A percentile compares a stretch with the other conserved stretches of the same genome.
Evolutionary conservation across 1,284 basidiomycete genomes (phyloP).

Genomic region (Fomes fomentarius): DNA sequence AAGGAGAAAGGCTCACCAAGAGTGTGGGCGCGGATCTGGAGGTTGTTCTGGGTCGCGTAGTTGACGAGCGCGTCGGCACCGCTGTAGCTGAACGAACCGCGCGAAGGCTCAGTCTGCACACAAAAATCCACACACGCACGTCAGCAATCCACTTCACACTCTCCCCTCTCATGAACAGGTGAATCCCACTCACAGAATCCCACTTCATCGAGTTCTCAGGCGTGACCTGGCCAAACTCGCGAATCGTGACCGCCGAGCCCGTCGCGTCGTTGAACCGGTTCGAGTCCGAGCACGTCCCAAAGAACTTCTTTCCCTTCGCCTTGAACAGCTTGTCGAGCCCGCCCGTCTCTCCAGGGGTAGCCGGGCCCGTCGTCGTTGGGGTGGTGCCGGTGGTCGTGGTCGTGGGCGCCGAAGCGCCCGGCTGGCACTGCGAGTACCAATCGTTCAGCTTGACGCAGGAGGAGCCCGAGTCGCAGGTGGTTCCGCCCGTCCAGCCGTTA

Average conservation of each 20-base stretch:
- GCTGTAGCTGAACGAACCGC: constrained; percentile 42
- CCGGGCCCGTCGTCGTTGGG: neutral
- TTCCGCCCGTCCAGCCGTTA: constrained; percentile 27
- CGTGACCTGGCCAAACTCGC: constrained; percentile 39
- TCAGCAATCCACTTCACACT: too few species aligned
- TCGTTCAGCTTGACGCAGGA: constrained; percentile 23
- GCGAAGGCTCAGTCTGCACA: constrained; percentile 30
- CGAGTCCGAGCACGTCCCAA: constrained; percentile 31
- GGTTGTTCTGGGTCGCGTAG: constrained; percentile 48
- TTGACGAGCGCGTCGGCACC: constrained; percentile 47
- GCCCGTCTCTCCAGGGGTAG: constrained; percentile 5
- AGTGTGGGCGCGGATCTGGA: constrained; percentile 52
- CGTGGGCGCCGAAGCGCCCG: constrained; percentile 9
- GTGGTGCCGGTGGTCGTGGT: neutral
- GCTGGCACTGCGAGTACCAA: constrained; percentile 33
- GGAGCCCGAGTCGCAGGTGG: constrained; percentile 26
- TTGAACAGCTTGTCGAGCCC: constrained; percentile 30
- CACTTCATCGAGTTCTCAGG: constrained; percentile 45
- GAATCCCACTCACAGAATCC: constrained; percentile 32
- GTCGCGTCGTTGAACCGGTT: constrained; percentile 33
- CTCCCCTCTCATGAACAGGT: too few species aligned
- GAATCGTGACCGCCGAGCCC: constrained; percentile 32
- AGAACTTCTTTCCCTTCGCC: constrained; percentile 33
- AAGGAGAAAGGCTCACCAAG: constrained; percentile 31
- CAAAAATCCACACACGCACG: too few species aligned